These are phyloP conservation scores for Uronychia binucleata DNA, from an alignment of 73 alveolate genomes.

Conservation along the genomic window DNA sequence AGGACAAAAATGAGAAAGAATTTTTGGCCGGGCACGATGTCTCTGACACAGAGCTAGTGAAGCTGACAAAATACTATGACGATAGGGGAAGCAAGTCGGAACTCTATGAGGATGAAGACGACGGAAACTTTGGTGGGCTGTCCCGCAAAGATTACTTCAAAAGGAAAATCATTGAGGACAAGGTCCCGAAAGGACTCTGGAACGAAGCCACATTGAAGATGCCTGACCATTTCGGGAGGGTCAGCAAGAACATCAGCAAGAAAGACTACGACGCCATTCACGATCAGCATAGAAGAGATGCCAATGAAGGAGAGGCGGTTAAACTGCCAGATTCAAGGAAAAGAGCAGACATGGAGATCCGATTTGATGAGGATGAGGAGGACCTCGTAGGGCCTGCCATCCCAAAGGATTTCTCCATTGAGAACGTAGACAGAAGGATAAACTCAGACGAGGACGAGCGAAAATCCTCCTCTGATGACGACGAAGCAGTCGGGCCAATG, in stretches of 20 bases:
- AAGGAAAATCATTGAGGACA: not conserved
- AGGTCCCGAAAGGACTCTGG: not conserved
- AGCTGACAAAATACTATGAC: not conserved
- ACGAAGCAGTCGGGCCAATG: constrained; percentile 3
- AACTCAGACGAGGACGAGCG: not conserved
- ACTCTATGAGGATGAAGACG: not conserved
- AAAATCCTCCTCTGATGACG: not conserved
- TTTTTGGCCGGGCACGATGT: not conserved
- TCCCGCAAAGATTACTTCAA: not conserved
- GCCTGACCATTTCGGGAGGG: not conserved
- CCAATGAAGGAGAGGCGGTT: not conserved
- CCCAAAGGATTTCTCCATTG: not conserved
- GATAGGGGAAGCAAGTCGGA: not conserved
- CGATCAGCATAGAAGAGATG: not conserved
- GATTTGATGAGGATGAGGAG: constrained; percentile 4
- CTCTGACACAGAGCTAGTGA: constrained; percentile 14
- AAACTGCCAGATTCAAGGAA: not conserved
- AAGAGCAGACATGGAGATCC: not conserved
- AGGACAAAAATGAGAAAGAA: not conserved
- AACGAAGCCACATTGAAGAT: not conserved
- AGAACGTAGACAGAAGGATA: not conserved
- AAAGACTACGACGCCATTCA: not conserved
- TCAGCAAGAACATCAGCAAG: not conserved
- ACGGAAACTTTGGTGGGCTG: not conserved
- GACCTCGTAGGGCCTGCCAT: constrained; percentile 13